Conservation (phyloP, 2,329 filamentous ascomycete genomes). For the Metarhizium sp. region DNA sequence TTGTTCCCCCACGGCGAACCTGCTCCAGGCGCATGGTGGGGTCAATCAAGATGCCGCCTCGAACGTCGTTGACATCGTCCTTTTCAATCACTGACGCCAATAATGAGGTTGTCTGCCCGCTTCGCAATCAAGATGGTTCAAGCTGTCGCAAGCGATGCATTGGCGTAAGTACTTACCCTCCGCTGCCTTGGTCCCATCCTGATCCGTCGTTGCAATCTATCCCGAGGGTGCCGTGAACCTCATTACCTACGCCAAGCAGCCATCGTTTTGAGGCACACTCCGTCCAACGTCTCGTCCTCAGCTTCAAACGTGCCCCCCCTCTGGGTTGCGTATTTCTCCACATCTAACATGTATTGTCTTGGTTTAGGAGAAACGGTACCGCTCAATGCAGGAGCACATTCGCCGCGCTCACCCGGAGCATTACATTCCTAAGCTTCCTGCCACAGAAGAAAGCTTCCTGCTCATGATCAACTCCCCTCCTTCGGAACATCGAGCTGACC, state of each 20-base stretch:
- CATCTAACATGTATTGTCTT: neutral
- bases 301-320: neutral
- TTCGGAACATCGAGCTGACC: slow-evolving; percentile 49
- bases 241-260: too few relatives aligned
- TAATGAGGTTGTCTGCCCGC: slow-evolving; percentile 93
- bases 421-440: slow-evolving; percentile 95
- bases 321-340: neutral
- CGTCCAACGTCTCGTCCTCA: neutral
- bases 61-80: slow-evolving; percentile 76
- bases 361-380: slow-evolving; percentile 82
- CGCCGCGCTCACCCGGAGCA: slow-evolving; percentile 92
- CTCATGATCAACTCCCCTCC: slow-evolving; percentile 92
- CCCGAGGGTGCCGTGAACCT: neutral
- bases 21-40: slow-evolving; percentile 20
- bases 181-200: neutral
- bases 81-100: slow-evolving; percentile 88
- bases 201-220: neutral
- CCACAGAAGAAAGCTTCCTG: slow-evolving; percentile 94
- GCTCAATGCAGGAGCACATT: slow-evolving; percentile 99
- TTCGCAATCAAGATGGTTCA: slow-evolving; percentile 92
- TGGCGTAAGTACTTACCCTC: slow-evolving; percentile 64
- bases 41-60: slow-evolving; percentile 75
- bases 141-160: slow-evolving; percentile 96
- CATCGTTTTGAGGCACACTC: neutral
- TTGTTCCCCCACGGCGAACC: neutral